These are phyloP conservation scores for Sistotremastrum niveocremeum DNA, from an alignment of 768 basidiomycete genomes.

Conservation along the genomic window DNA sequence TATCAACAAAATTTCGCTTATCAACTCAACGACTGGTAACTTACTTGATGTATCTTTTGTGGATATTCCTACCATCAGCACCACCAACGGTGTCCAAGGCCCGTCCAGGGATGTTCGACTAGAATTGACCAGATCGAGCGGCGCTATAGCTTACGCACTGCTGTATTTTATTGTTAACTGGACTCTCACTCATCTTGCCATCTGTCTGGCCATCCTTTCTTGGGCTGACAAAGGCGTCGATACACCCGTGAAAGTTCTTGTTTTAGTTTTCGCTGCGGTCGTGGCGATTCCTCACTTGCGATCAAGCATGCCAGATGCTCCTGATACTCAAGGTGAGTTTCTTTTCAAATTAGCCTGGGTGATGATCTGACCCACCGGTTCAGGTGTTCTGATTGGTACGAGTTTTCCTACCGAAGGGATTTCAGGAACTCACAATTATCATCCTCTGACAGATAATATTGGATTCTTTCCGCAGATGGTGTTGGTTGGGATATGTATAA, in stretches of 20 bases:
- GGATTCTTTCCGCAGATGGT: slow-evolving; percentile 51
- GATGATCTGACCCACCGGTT: not conserved
- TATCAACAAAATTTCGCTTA: slow-evolving; percentile 29
- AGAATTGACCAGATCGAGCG: slow-evolving; percentile 29
- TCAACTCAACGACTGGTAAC: slow-evolving; percentile 20
- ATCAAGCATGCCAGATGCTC: slow-evolving; percentile 44
- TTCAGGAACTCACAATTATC: not conserved
- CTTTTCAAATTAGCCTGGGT: slow-evolving; percentile 10
- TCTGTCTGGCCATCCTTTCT: slow-evolving; percentile 33
- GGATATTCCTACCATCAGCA: slow-evolving; percentile 25
- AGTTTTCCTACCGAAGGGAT: not conserved
- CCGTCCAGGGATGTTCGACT: slow-evolving; percentile 33
- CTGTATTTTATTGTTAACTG: slow-evolving; percentile 35
- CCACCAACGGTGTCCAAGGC: slow-evolving; percentile 22
- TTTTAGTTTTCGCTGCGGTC: slow-evolving; percentile 27
- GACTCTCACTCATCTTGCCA: slow-evolving; percentile 39
- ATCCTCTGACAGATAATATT: slow-evolving; percentile 28
- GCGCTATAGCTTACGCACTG: slow-evolving; percentile 30
- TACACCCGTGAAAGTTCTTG: slow-evolving; percentile 23
- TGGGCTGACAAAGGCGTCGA: slow-evolving; percentile 16
- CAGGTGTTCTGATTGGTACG: slow-evolving; percentile 37
- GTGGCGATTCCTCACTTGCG: slow-evolving; percentile 36
- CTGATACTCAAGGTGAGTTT: slow-evolving; percentile 30
- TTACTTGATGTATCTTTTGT: slow-evolving; percentile 24
- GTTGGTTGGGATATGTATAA: slow-evolving; percentile 25